A percentile compares a stretch with the other conserved stretches of the same genome.
Conservation (phyloP, 1,139 yeast genomes). For the Protomyces arabidopsidicola region DNA sequence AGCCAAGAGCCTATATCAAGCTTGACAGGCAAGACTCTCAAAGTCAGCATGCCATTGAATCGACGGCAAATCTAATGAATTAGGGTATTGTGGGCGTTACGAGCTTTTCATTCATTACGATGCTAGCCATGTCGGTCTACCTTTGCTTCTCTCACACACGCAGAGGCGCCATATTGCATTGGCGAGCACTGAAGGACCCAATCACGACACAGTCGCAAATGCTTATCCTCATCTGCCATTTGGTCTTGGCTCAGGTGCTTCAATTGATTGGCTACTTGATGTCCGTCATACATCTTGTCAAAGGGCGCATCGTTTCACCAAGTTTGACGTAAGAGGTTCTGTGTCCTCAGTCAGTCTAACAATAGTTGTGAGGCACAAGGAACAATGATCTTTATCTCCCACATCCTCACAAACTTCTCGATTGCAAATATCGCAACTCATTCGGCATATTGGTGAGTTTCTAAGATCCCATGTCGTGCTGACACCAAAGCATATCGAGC, state of each 20-base stretch:
- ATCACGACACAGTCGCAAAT: not conserved
- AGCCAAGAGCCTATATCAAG: not conserved
- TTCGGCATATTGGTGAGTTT: not conserved
- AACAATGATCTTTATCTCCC: not conserved
- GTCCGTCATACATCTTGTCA: not conserved
- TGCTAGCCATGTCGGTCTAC: not conserved
- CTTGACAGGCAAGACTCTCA: not conserved
- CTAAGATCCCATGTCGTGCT: not conserved
- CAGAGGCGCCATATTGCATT: not conserved
- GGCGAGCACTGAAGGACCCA: not conserved
- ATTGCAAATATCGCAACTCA: not conserved
- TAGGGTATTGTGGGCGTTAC: not conserved
- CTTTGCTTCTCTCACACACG: not conserved
- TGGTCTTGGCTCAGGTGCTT: not conserved
- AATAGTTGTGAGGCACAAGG: not conserved
- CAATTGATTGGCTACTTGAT: not conserved
- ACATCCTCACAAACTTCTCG: not conserved
- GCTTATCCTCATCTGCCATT: not conserved
- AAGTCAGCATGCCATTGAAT: not conserved
- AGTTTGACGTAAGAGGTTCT: not conserved
- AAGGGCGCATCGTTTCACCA: not conserved
- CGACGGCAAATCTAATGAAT: not conserved
- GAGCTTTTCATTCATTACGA: not conserved
- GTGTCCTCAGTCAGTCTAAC: not conserved
- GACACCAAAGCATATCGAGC: not conserved